These are phyloP conservation scores for Phytopythium chamaehyphon DNA, from an alignment of 352 stramenopile genomes.

Conservation along the genomic window DNA sequence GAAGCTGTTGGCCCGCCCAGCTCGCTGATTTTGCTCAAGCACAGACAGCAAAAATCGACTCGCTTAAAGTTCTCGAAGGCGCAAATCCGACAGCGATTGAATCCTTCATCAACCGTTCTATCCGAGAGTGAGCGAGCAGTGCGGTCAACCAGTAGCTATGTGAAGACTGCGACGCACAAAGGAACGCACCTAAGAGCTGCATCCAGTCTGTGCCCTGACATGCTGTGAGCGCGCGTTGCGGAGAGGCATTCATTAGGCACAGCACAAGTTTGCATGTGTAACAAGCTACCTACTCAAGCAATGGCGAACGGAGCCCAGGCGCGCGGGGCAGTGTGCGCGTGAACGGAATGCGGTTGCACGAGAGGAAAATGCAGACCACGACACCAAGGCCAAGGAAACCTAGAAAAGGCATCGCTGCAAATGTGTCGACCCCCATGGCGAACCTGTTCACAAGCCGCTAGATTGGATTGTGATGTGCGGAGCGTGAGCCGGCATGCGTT, in stretches of 20 bases:
- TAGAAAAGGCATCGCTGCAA: too few species aligned
- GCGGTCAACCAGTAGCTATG: too few species aligned
- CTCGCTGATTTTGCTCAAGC: slow-evolving; percentile 6
- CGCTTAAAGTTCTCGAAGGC: slow-evolving; percentile 41
- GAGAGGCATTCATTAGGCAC: too few species aligned
- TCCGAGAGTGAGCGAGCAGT: too few species aligned
- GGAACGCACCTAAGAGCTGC: slow-evolving; percentile 13
- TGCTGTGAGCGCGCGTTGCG: slow-evolving; percentile 12
- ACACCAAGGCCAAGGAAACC: too few species aligned
- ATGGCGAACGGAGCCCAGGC: slow-evolving; percentile 12
- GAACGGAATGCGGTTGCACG: slow-evolving; percentile 2
- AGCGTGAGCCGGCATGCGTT: too few species aligned
- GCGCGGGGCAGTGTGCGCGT: slow-evolving; percentile 10
- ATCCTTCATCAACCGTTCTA: slow-evolving; percentile 17
- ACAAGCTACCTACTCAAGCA: slow-evolving; percentile 15
- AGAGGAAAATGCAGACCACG: too few species aligned
- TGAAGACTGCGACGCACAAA: too few species aligned
- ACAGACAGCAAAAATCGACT: slow-evolving; percentile 22
- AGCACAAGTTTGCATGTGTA: too few species aligned
- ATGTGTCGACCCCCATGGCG: too few species aligned
- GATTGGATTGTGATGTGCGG: too few species aligned
- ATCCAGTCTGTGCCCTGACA: slow-evolving; percentile 17
- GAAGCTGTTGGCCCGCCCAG: neutral
- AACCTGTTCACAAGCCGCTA: too few species aligned
- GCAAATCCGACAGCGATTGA: slow-evolving; percentile 21